Percentiles rank a stretch among this genome's conserved stretches.
Conservation (phyloP, 1,284 basidiomycete species). For the Ceratobasidium sp. region DNA sequence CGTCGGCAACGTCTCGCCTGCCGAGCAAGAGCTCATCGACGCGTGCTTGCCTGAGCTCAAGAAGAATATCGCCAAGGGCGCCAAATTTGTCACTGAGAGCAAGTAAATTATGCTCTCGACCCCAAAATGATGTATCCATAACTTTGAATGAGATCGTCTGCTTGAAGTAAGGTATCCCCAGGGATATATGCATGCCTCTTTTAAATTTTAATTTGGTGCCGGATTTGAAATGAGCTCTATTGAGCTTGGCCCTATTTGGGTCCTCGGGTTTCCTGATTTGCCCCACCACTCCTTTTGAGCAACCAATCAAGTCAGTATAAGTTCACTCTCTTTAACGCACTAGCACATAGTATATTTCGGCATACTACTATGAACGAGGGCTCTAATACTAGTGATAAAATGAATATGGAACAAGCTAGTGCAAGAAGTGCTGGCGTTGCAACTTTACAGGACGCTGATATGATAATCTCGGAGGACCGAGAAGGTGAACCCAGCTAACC, state of each 20-base stretch:
- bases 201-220: neutral
- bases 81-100: conserved; percentile 69
- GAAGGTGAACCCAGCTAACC: neutral
- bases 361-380: neutral
- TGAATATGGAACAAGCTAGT: no score
- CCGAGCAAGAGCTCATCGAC: conserved; percentile 86
- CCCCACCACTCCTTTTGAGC: no score
- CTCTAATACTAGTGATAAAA: no score
- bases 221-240: neutral
- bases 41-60: conserved; percentile 91
- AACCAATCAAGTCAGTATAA: no score
- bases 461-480: neutral
- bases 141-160: conserved; percentile 5
- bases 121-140: neutral
- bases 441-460: neutral
- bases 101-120: neutral
- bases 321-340: no score
- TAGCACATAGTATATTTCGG: no score
- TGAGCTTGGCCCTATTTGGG: neutral
- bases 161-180: neutral
- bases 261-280: neutral
- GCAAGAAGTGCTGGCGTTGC: neutral
- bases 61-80: conserved; percentile 98
- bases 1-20: conserved; percentile 74
- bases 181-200: neutral